Base-by-base conservation (phyloP, 192 early-diverging fungal species). In the Fimicolochytrium jonesii region DNA sequence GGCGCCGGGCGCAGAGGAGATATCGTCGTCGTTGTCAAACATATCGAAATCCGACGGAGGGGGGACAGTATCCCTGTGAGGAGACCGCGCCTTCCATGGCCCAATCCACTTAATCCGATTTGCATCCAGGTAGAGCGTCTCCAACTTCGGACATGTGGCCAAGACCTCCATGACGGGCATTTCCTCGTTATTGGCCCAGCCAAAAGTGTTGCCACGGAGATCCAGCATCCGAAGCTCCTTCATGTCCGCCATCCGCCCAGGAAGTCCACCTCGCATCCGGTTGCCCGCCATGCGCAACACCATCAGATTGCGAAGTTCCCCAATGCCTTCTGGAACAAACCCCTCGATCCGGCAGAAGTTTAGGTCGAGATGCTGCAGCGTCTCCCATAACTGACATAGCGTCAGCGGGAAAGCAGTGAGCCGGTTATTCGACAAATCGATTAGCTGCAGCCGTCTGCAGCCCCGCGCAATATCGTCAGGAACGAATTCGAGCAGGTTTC, bases 371-470 rank as follows among this genome's bases (percentile, higher is more conserved):
- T 88, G 78, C 66, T 29, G 81, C 69, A 33, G 64, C 20, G 26
- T 90, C 84, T 37, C 45, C 6, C 64, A 49, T 0, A 73, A 39
- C 11, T 76, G 61, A 34, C 84, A 86, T 23, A 94, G 65, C 0
- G 83, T 80, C 13, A 49, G 23, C 1, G 93, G 93, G 54, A 93
- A 87, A 25, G 63, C 59, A 3, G 73, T 65, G 41, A 95, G 74
- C 34, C 83, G 85, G 74, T 95, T 95, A 67, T 92, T 92, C 11
- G 90, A 86, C 25, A 93, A 77, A 64, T 83, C 84, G 6, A 95
- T 70, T 7, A 72, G 74, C 15, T 79, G 75, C 29, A 95, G 77
- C 20, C 44, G 37, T 44, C 77, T 61, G 25, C 59, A 70, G 22
- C 87, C 80, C n/a, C 72, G 57, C 9, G 77, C 67, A 46, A 92